A percentile compares a stretch with the other conserved stretches of the same genome.
phyloP scores from a whole-genome alignment of 805 yeast species.

The Yamadazyma sp. region DNA sequence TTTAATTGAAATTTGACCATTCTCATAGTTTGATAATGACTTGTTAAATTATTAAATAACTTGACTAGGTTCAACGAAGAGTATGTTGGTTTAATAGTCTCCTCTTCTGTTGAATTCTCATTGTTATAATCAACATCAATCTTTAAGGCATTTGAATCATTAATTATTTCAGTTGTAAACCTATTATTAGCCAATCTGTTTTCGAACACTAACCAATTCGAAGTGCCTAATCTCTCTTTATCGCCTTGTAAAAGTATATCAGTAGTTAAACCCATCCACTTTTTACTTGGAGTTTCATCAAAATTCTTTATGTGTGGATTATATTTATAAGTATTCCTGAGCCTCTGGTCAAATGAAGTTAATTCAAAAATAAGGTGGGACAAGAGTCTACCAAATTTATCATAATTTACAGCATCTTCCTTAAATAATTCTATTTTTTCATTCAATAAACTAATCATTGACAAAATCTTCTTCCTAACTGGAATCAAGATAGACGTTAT shows the following conservation, averaged over 20 bases:
- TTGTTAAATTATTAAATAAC: conserved; percentile 54
- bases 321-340: conserved; percentile 45
- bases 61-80: conserved; percentile 58
- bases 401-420: conserved; percentile 18
- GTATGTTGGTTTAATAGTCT: conserved; percentile 47
- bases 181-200: conserved; percentile 47
- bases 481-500: conserved; percentile 48
- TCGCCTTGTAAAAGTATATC: conserved; percentile 35
- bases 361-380: conserved; percentile 60
- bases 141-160: conserved; percentile 46
- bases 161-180: conserved; percentile 48
- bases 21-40: conserved; percentile 50
- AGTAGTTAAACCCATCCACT: conserved; percentile 49
- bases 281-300: conserved; percentile 20
- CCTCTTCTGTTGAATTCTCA: conserved; percentile 9
- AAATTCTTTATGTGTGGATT: conserved; percentile 34
- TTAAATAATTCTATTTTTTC: conserved; percentile 17
- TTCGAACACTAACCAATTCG: conserved; percentile 55
- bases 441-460: conserved; percentile 22
- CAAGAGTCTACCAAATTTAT: conserved; percentile 45
- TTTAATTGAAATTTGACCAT: conserved; percentile 51
- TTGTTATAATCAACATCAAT: conserved; percentile 53
- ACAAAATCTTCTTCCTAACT: conserved; percentile 40
- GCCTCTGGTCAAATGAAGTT: conserved; percentile 53
- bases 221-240: conserved; percentile 27